These are phyloP conservation scores for Papiliotrema nemorosa DNA, from an alignment of 1,284 basidiomycete genomes.

Conservation along the genomic window DNA sequence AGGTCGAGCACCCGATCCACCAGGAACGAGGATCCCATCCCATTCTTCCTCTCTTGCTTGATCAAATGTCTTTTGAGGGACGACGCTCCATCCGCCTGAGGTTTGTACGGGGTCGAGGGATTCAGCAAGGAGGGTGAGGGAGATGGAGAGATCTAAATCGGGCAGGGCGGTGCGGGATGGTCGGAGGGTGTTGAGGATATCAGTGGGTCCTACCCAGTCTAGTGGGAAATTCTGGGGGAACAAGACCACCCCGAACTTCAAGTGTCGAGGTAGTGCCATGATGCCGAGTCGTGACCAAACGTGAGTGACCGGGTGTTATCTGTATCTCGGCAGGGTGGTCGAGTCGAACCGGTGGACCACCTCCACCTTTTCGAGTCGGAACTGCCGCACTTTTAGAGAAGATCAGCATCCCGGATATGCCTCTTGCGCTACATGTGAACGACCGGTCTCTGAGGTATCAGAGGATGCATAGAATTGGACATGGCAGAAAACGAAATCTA, in stretches of 20 bases:
- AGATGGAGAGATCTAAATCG: slow-evolving; percentile 2
- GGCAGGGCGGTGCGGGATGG: not conserved
- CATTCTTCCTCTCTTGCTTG: slow-evolving; percentile 8
- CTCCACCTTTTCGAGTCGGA: too few species aligned
- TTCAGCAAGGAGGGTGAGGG: slow-evolving; percentile 7
- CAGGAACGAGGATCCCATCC: slow-evolving; percentile 17
- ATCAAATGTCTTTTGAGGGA: slow-evolving; percentile 13
- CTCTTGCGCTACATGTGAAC: too few species aligned
- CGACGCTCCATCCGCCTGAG: slow-evolving; percentile 10
- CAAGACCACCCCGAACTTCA: slow-evolving; percentile 9
- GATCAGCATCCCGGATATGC: too few species aligned
- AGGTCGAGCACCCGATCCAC: slow-evolving; percentile 18
- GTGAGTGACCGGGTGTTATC: too few species aligned
- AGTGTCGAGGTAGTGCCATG: not conserved
- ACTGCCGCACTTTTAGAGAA: too few species aligned
- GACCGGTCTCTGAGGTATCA: too few species aligned
- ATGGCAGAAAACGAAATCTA: too few species aligned
- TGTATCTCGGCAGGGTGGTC: too few species aligned
- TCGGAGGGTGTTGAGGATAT: slow-evolving; percentile 12
- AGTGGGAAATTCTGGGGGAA: slow-evolving; percentile 9
- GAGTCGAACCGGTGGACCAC: too few species aligned
- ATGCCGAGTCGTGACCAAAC: too few species aligned
- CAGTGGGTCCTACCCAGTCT: slow-evolving; percentile 14
- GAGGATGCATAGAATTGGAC: too few species aligned
- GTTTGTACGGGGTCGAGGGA: slow-evolving; percentile 9